These are phyloP conservation scores for Simplicillium sp. DNA, from an alignment of 2,329 filamentous ascomycete genomes.

Conservation along the genomic window DNA sequence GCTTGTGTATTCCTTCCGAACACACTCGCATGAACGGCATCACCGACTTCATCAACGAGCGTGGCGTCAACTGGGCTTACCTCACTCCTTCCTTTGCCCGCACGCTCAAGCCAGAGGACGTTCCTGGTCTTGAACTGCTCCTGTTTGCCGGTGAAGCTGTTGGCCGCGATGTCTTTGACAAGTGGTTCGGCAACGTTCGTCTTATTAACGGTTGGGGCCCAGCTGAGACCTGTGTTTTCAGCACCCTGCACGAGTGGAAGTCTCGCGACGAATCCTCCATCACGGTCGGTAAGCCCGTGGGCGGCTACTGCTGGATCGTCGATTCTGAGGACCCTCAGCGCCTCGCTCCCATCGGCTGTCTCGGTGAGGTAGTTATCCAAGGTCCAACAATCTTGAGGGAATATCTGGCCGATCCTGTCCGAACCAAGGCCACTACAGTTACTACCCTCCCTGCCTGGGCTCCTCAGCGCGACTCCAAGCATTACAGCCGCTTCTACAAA, in stretches of 20 bases:
- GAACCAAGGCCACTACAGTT: constrained; percentile 13
- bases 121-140: neutral
- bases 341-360: constrained; percentile 7
- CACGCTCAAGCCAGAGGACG: neutral
- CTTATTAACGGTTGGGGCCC: constrained; percentile 6
- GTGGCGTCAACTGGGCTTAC: constrained; percentile 3
- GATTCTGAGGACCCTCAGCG: constrained; percentile 2
- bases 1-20: constrained; percentile 7
- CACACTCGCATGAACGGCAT: constrained; percentile 5
- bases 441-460: constrained; percentile 1
- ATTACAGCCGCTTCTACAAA: constrained; percentile 10
- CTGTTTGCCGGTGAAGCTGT: constrained; percentile 1
- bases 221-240: neutral
- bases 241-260: neutral
- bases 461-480: neutral
- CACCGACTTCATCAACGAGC: constrained; percentile 3
- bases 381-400: constrained; percentile 8
- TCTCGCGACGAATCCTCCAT: neutral
- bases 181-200: neutral
- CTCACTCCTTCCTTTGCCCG: constrained; percentile 4
- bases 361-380: constrained; percentile 12
- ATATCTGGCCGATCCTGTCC: constrained; percentile 7
- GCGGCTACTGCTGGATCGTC: constrained; percentile 3
- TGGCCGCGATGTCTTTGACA: neutral
- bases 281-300: constrained; percentile 6